Percentiles rank a stretch among this genome's conserved stretches.
These are phyloP conservation scores for Colletotrichum caudatum DNA, from an alignment of 2,329 filamentous ascomycete genomes.

Conservation along the genomic window DNA sequence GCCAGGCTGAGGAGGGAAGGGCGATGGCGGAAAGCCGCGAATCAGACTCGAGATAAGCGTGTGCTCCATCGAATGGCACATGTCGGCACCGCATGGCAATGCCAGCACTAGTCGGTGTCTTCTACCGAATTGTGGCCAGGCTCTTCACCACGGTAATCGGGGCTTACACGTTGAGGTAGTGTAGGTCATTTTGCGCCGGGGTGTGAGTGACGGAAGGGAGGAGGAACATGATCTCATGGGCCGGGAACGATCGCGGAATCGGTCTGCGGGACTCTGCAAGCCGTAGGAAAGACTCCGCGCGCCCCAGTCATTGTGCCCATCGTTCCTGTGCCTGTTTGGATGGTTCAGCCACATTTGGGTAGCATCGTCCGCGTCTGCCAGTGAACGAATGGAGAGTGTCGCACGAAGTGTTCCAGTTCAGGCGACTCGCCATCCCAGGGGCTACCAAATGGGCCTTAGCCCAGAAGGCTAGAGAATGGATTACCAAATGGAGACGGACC, in stretches of 20 bases:
- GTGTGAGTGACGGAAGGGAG: conserved; percentile 9
- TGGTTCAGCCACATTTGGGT: conserved; percentile 32
- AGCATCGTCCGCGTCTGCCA: conserved; percentile 10
- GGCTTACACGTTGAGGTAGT: background rate
- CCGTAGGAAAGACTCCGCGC: conserved; percentile 24
- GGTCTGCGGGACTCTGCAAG: conserved; percentile 6
- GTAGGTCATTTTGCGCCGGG: background rate
- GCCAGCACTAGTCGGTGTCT: background rate
- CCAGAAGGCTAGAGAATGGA: conserved; percentile 19
- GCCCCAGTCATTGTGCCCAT: background rate
- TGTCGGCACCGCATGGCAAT: background rate
- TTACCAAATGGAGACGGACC: conserved; percentile 38
- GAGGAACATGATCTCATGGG: conserved; percentile 17
- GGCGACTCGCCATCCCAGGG: conserved; percentile 33
- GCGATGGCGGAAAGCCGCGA: conserved; percentile 20
- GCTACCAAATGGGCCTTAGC: conserved; percentile 35
- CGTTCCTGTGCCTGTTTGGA: conserved; percentile 19
- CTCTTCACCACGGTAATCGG: background rate
- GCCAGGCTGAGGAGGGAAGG: conserved; percentile 8
- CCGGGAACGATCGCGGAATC: conserved; percentile 15
- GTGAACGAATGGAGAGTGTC: conserved; percentile 24
- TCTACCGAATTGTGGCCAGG: background rate
- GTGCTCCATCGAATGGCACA: background rate
- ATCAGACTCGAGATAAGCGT: conserved; percentile 6
- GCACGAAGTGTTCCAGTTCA: conserved; percentile 32